These are phyloP conservation scores for Nitzschia sp. DNA, from an alignment of 108 stramenopile genomes.

Conservation along the genomic window DNA sequence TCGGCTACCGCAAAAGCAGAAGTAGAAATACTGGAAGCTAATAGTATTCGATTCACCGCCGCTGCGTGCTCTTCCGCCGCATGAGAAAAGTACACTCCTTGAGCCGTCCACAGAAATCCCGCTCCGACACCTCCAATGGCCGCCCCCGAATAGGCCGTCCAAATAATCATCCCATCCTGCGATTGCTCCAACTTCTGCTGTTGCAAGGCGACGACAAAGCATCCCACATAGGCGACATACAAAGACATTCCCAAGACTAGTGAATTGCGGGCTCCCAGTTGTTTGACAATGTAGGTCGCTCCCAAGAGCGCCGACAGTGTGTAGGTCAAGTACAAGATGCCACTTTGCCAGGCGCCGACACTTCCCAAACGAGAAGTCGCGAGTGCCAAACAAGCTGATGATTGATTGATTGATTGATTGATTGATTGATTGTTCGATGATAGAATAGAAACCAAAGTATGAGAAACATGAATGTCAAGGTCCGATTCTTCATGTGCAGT, in stretches of 20 bases:
- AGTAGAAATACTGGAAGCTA: too few relatives aligned
- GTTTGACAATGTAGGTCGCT: conserved; percentile 59
- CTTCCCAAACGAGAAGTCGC: conserved; percentile 63
- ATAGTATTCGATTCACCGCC: neutral
- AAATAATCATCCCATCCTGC: too few relatives aligned
- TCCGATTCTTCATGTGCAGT: too few relatives aligned
- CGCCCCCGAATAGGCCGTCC: conserved; percentile 58
- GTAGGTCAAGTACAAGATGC: conserved; percentile 67
- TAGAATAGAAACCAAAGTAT: neutral
- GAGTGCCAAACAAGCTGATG: conserved; percentile 44
- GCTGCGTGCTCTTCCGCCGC: conserved; percentile 61
- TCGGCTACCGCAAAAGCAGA: too few relatives aligned
- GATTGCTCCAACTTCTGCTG: neutral
- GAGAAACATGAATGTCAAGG: neutral
- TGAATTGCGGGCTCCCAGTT: conserved; percentile 50
- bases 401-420: too few relatives aligned
- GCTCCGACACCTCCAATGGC: conserved; percentile 75
- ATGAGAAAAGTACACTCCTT: conserved; percentile 72
- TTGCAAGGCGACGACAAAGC: conserved; percentile 54
- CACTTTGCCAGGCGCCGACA: conserved; percentile 54
- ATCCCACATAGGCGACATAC: conserved; percentile 67
- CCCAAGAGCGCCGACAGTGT: conserved; percentile 71
- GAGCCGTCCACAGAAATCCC: conserved; percentile 81
- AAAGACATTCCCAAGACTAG: conserved; percentile 67
- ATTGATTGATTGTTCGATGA: too few relatives aligned